Base-by-base conservation (phyloP, 2,329 filamentous ascomycete species). In the Periconia macrospinosa region DNA sequence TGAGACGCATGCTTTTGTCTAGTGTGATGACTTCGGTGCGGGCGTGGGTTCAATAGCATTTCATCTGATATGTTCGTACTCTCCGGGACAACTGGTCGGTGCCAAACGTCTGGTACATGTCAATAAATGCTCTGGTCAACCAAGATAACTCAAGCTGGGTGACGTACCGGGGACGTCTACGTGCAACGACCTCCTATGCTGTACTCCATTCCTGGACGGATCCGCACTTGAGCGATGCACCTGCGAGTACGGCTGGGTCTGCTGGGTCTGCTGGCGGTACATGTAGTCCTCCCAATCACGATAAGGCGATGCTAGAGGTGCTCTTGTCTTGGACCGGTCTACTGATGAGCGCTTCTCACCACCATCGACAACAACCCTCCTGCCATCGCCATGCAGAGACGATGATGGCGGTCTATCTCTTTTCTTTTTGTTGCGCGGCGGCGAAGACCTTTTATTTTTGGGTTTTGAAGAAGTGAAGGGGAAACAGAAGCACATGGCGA, bases 401-500 rank as follows among this genome's bases (percentile, higher is more conserved):
- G 62, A 58, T 43, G 64, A 54, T 35, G 50, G 41, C 15, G 60
- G 62, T 33, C 51, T 57, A 27, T 66, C 65, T 52, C 62, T 61
- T 61, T 59, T 71, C 59, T 69, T 71, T 52, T 70, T 68, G 51
- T 68, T 62, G 10, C 50, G 50, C 43, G 69, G 67, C 51, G 53
- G 57, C 45, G 59, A 57, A 47, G 40, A 59, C 48, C 65, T 70
- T 47, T 49, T 66, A 58, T 71, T 72, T 57, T 68, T 67, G 52
- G 57, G 66, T 53, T 58, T 62, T 43, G 67, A 63, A 52, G 63
- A 53, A 50, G 65, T 63, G 53, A 71, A 72, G 46, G 63, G 65
- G 57, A 69, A 71, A 58, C 66, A 68, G 65, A 70, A 72, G 61
- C 71, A 73, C 71, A 73, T 73, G 56, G 64, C 62, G 65, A 68